Conservation (phyloP, 1,284 basidiomycete genomes). For the Moniliella sp. region DNA sequence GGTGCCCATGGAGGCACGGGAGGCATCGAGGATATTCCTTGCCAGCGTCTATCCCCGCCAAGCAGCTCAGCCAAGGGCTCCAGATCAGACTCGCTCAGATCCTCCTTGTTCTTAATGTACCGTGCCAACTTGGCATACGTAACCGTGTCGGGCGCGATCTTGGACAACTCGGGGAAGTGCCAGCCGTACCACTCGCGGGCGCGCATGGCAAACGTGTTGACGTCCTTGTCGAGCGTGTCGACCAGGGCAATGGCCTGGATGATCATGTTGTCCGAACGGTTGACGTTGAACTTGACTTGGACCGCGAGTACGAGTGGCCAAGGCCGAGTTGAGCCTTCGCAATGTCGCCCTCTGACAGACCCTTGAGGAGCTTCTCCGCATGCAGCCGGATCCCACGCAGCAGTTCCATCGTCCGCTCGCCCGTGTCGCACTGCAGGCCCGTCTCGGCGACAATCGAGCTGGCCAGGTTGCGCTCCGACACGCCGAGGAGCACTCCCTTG, state of each 20-base stretch:
- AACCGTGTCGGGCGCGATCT: slow-evolving; percentile 87
- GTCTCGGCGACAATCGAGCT: slow-evolving; percentile 59
- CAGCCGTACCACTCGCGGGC: slow-evolving; percentile 99
- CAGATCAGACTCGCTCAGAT: slow-evolving; percentile 46
- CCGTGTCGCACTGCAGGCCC: slow-evolving; percentile 61
- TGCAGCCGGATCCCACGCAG: slow-evolving; percentile 83
- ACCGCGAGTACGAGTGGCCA: slow-evolving; percentile 83
- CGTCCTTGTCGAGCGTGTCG: slow-evolving; percentile 96
- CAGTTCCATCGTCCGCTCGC: slow-evolving; percentile 66
- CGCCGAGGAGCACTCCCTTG: slow-evolving; percentile 54
- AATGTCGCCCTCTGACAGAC: slow-evolving; percentile 70
- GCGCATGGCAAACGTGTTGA: slow-evolving; percentile 97
- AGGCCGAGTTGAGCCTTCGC: slow-evolving; percentile 68
- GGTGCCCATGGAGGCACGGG: slow-evolving; percentile 86
- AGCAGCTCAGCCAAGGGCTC: slow-evolving; percentile 54
- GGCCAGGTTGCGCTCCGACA: slow-evolving; percentile 59
- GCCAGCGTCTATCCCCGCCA: slow-evolving; percentile 59
- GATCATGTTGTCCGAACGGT: slow-evolving; percentile 98
- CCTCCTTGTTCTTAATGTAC: slow-evolving; percentile 67
- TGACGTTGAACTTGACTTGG: slow-evolving; percentile 98
- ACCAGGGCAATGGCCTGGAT: slow-evolving; percentile 94
- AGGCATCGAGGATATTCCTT: slow-evolving; percentile 82
- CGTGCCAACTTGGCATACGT: slow-evolving; percentile 73
- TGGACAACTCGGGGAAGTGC: slow-evolving; percentile 98
- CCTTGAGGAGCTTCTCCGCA: slow-evolving; percentile 65